These are phyloP conservation scores for Schizosaccharomyces cryophilus DNA, from an alignment of 805 yeast genomes.

Conservation along the genomic window DNA sequence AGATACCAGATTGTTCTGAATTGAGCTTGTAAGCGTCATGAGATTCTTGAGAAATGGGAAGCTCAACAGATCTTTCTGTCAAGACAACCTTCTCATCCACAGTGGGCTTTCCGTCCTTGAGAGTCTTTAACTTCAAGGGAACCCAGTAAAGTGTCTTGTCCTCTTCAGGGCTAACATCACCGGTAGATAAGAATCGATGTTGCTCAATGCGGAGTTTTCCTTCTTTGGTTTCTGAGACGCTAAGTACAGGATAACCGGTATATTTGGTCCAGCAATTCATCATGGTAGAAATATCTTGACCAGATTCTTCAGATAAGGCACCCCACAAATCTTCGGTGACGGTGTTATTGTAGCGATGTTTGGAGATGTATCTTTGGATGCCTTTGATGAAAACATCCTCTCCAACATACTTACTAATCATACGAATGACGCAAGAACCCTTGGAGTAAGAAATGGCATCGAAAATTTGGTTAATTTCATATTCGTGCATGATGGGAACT, in stretches of 20 bases:
- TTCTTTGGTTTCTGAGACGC: conserved; percentile 21
- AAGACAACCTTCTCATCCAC: conserved; percentile 35
- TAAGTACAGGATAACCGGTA: conserved; percentile 48
- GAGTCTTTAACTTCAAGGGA: conserved; percentile 28
- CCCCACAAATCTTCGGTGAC: conserved; percentile 51
- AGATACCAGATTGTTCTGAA: conserved; percentile 36
- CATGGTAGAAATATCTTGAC: conserved; percentile 30
- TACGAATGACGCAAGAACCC: conserved; percentile 55
- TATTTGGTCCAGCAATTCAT: conserved; percentile 52
- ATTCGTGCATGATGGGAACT: conserved; percentile 55
- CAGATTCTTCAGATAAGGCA: conserved; percentile 36
- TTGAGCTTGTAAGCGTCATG: conserved; percentile 31
- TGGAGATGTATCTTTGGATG: conserved; percentile 40
- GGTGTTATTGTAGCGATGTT: conserved; percentile 44
- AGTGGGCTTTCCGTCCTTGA: conserved; percentile 18
- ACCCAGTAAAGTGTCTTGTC: conserved; percentile 30
- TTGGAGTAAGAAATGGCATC: conserved; percentile 62
- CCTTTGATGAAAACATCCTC: conserved; percentile 46
- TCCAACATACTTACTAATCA: conserved; percentile 52
- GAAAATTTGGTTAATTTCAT: conserved; percentile 59
- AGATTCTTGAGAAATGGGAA: conserved; percentile 12
- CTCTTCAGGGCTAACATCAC: conserved; percentile 34
- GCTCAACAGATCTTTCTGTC: conserved; percentile 22
- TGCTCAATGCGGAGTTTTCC: conserved; percentile 23
- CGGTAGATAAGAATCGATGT: conserved; percentile 36